These are phyloP conservation scores for Sporormia fimetaria DNA, from an alignment of 495 filamentous ascomycete genomes.

Conservation along the genomic window DNA sequence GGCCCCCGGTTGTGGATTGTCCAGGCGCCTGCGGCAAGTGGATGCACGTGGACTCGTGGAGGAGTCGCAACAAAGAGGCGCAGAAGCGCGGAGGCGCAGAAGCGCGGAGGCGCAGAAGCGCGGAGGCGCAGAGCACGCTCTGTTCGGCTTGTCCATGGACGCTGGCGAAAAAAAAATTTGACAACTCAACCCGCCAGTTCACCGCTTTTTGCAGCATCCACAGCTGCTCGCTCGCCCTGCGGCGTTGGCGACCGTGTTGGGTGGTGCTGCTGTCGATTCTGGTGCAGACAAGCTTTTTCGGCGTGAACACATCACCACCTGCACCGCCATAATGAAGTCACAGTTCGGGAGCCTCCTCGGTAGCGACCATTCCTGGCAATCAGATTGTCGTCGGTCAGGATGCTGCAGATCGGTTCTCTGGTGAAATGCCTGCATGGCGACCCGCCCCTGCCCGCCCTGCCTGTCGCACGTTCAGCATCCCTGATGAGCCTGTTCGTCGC, in stretches of 20 bases:
- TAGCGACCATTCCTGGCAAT: conserved; percentile 20
- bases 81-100: too few species aligned
- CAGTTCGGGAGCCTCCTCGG: conserved; percentile 25
- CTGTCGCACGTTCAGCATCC: conserved; percentile 15
- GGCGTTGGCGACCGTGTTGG: background rate
- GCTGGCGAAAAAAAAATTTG: too few species aligned
- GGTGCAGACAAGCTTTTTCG: conserved; percentile 23
- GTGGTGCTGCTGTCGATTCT: background rate
- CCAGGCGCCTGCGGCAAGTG: too few species aligned
- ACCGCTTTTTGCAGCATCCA: conserved; percentile 10
- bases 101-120: too few species aligned
- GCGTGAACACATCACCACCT: conserved; percentile 26
- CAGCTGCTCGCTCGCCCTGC: background rate
- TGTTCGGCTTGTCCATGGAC: too few species aligned
- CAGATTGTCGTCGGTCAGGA: conserved; percentile 25
- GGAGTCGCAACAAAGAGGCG: too few species aligned
- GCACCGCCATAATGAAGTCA: conserved; percentile 26
- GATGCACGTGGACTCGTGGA: too few species aligned
- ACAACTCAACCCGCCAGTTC: conserved; percentile 18
- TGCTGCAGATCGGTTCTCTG: conserved; percentile 27
- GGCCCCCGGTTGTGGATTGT: too few species aligned
- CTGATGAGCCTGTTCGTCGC: conserved; percentile 25
- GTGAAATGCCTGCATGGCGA: conserved; percentile 13
- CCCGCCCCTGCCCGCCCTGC: conserved; percentile 11
- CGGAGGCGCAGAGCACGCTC: too few species aligned